These are phyloP conservation scores for Anthracocystis setariae DNA, from an alignment of 1,284 basidiomycete genomes.

Conservation along the genomic window DNA sequence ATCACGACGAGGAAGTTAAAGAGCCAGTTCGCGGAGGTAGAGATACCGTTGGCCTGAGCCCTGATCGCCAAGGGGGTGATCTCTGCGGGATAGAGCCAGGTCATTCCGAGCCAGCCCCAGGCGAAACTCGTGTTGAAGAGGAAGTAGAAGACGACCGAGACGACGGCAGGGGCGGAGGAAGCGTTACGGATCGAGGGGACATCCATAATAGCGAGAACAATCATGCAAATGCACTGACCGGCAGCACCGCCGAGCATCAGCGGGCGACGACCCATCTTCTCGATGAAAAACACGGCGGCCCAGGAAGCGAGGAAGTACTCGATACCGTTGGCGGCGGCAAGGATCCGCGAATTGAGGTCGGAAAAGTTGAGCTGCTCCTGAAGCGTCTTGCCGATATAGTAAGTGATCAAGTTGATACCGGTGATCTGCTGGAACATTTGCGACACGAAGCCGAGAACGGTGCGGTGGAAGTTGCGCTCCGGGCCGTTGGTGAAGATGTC, in stretches of 20 bases:
- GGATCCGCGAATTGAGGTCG: constrained; percentile 57
- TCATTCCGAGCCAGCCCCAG: constrained; percentile 66
- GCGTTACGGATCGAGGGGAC: constrained; percentile 22
- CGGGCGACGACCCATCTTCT: constrained; percentile 60
- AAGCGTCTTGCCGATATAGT: constrained; percentile 65
- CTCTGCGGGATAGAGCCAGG: constrained; percentile 67
- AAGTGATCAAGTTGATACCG: constrained; percentile 65
- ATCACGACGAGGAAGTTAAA: constrained; percentile 66
- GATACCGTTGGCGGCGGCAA: constrained; percentile 64
- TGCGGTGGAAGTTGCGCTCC: constrained; percentile 65
- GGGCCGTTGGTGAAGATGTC: constrained; percentile 64
- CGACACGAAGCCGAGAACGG: constrained; percentile 57
- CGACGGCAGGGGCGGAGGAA: constrained; percentile 34
- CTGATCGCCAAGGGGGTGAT: constrained; percentile 63
- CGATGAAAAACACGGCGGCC: constrained; percentile 63
- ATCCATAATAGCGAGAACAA: constrained; percentile 47
- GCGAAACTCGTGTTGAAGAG: constrained; percentile 66
- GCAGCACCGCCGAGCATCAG: constrained; percentile 62
- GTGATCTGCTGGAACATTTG: constrained; percentile 67
- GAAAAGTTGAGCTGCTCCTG: constrained; percentile 58
- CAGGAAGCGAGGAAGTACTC: constrained; percentile 66
- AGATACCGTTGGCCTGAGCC: constrained; percentile 63
- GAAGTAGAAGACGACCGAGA: constrained; percentile 61
- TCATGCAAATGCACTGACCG: constrained; percentile 61
- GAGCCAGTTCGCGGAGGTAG: constrained; percentile 61